Percentiles rank a stretch among this genome's conserved stretches.
phyloP scores from a whole-genome alignment of 495 filamentous ascomycete species.

The Neurospora sp. region DNA sequence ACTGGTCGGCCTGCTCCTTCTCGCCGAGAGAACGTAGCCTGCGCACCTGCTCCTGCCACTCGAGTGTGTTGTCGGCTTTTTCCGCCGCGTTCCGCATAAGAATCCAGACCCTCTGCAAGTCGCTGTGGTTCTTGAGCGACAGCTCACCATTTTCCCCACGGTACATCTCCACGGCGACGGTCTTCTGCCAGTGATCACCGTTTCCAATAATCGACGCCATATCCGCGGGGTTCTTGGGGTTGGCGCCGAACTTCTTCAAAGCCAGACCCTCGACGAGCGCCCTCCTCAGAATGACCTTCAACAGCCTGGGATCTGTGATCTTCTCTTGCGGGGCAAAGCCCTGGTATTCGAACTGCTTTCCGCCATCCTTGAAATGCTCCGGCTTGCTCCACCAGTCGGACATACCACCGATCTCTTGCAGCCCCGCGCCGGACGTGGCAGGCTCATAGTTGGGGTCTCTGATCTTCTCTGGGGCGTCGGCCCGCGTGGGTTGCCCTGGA shows the following conservation, averaged over 20 bases:
- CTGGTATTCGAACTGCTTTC: constrained; percentile 17
- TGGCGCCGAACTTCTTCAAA: constrained; percentile 30
- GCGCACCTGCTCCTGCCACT: background rate
- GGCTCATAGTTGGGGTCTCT: constrained; percentile 41
- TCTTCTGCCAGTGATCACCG: background rate
- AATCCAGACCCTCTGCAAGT: constrained; percentile 1
- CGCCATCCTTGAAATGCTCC: constrained; percentile 30
- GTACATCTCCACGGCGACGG: constrained; percentile 8
- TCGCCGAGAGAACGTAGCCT: background rate
- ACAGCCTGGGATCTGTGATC: constrained; percentile 26
- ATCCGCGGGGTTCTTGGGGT: constrained; percentile 15
- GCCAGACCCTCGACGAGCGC: constrained; percentile 53
- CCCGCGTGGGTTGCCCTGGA: constrained; percentile 5
- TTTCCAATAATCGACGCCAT: background rate
- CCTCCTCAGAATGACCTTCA: constrained; percentile 41
- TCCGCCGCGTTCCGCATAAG: constrained; percentile 1
- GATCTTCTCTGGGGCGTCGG: constrained; percentile 13
- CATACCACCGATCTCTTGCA: constrained; percentile 47
- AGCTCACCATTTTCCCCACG: constrained; percentile 15
- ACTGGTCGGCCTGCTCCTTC: constrained; percentile 1
- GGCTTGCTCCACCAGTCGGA: constrained; percentile 39
- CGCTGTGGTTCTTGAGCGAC: constrained; percentile 9
- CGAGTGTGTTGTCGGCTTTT: background rate
- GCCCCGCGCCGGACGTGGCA: constrained; percentile 46
- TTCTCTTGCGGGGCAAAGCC: constrained; percentile 31